Base-by-base conservation (phyloP, 2,329 filamentous ascomycete genomes). In the Botrytis squamosa region DNA sequence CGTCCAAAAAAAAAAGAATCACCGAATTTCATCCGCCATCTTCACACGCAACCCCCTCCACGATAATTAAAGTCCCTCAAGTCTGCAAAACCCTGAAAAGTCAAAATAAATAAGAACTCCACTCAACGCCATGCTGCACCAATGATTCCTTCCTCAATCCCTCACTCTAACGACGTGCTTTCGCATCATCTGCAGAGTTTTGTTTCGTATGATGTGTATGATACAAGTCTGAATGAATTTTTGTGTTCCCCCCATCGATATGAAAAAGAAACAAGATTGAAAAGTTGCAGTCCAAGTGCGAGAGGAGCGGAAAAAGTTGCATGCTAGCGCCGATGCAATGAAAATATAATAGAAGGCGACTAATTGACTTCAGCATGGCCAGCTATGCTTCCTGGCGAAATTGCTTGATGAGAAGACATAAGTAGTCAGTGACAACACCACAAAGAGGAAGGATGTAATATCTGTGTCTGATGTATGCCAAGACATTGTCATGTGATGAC, bases 151-250 rank as follows among this genome's bases (percentile, higher is more conserved):
- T 40, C 46, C 36, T 68, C 46, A 33, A 18, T 55, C 46, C 36
- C 52, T 49, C 33, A 6, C 38, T 33, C 36, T 42, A 10, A 18
- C 14, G 22, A 22, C 10, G 20, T 29, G 20, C 46, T 49, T 18
- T 67, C 46, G 33, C 22, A 38, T n/a, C 49, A 16, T 12, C 44
- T 29, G 22, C 40, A 42, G 10, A 42, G 38, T 57, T 29, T 42
- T 42, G n/a, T 57, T 18, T 69, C 66, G n/a, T 69, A 44, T 69
- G 49, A 69, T 63, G 22, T 40, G 60, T 69, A 69, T 69, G 49
- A 44, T 42, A 69, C 66, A 69, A 33, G 66, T 57, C 5, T 57
- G 66, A 69, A 57, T 25, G 38, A 29, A 59, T 42, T 44, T 55
- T 57, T 69, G 18, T 40, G 36, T 69, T 22, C 55, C 36, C 12